Percentiles rank a stretch among this genome's conserved stretches.
Evolutionary conservation across 768 basidiomycete species (phyloP).

Genomic region (Cytidiella melzeri): DNA sequence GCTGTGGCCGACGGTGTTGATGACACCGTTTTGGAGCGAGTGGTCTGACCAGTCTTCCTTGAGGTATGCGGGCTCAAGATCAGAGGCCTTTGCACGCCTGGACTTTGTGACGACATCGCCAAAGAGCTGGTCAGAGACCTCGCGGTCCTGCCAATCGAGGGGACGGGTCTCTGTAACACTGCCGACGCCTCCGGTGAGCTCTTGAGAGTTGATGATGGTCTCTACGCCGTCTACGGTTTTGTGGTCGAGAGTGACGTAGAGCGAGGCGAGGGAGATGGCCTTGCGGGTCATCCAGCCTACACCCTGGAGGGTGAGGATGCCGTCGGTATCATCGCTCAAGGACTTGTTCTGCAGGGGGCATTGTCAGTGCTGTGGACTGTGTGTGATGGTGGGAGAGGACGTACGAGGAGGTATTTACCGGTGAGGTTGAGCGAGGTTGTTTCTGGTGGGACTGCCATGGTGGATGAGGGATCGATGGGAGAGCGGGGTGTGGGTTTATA

Average conservation of each 20-base stretch:
- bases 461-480: background rate
- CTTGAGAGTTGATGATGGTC: slow-evolving; percentile 61
- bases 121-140: slow-evolving; percentile 56
- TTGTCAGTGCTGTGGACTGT: background rate
- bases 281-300: slow-evolving; percentile 67
- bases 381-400: slow-evolving; percentile 5
- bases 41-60: slow-evolving; percentile 39
- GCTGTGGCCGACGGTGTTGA: slow-evolving; percentile 42
- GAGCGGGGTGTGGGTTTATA: too few species aligned
- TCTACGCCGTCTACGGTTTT: slow-evolving; percentile 54
- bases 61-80: slow-evolving; percentile 31
- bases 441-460: slow-evolving; percentile 61
- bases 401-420: slow-evolving; percentile 60
- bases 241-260: slow-evolving; percentile 58
- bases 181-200: slow-evolving; percentile 53
- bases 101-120: slow-evolving; percentile 45
- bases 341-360: slow-evolving; percentile 50
- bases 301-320: slow-evolving; percentile 65
- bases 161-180: slow-evolving; percentile 50
- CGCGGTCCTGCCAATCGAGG: slow-evolving; percentile 49
- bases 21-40: slow-evolving; percentile 28
- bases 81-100: slow-evolving; percentile 24
- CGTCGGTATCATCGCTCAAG: slow-evolving; percentile 55
- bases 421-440: slow-evolving; percentile 55
- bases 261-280: slow-evolving; percentile 45